Conservation (phyloP, 1,284 basidiomycete species). For the Flammula alnicola region DNA sequence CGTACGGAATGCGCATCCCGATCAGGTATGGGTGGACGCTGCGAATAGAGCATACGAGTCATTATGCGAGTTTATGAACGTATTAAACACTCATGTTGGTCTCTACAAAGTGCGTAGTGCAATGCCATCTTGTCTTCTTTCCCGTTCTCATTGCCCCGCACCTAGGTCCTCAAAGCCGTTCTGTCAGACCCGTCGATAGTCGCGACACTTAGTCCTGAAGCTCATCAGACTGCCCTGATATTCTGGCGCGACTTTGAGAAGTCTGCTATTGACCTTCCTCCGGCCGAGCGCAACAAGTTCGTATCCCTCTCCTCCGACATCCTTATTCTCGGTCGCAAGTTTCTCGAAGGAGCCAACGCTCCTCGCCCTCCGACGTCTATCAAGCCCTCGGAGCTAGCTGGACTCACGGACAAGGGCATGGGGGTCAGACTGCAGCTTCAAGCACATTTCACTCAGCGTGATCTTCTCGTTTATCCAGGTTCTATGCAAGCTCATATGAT, state of each 20-base stretch:
- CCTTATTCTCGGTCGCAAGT: slow-evolving; percentile 86
- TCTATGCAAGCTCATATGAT: slow-evolving; percentile 93
- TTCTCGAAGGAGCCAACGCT: slow-evolving; percentile 70
- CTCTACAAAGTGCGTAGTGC: slow-evolving; percentile 82
- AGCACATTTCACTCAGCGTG: slow-evolving; percentile 73
- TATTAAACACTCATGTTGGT: slow-evolving; percentile 93
- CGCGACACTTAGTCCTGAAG: slow-evolving; percentile 67
- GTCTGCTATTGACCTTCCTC: slow-evolving; percentile 91
- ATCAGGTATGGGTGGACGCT: slow-evolving; percentile 79
- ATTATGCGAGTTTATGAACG: slow-evolving; percentile 97
- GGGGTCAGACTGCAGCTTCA: slow-evolving; percentile 71
- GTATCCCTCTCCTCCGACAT: slow-evolving; percentile 93
- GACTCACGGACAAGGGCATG: slow-evolving; percentile 72
- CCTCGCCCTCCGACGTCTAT: slow-evolving; percentile 70
- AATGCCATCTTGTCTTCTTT: neutral
- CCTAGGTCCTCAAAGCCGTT: slow-evolving; percentile 67
- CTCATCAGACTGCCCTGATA: slow-evolving; percentile 85
- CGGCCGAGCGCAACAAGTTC: slow-evolving; percentile 78
- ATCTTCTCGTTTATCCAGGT: slow-evolving; percentile 79
- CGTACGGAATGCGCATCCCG: slow-evolving; percentile 92
- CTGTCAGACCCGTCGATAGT: slow-evolving; percentile 66
- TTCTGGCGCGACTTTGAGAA: slow-evolving; percentile 98
- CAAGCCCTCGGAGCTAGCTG: slow-evolving; percentile 65
- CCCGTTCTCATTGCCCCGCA: slow-evolving; percentile 1
- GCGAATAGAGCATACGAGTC: slow-evolving; percentile 91